Conservation (phyloP, 768 basidiomycete species). For the Mycena kentingensis region DNA sequence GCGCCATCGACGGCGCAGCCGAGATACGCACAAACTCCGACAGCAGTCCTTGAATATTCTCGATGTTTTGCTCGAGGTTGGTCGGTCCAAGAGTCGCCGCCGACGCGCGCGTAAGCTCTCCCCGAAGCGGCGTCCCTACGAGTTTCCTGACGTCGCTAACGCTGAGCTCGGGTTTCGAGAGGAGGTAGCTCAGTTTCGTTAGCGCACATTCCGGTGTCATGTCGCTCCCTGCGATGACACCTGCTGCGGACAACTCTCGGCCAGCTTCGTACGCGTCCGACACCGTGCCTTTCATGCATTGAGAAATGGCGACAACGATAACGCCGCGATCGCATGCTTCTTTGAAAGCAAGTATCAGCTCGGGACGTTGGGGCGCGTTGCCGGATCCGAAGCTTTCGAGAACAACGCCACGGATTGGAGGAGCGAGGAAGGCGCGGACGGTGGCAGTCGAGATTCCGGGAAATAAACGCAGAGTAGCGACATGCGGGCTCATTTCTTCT, state of each 20-base stretch:
- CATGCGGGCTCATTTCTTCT: constrained; percentile 76
- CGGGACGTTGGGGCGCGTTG: constrained; percentile 83
- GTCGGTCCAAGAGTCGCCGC: constrained; percentile 46
- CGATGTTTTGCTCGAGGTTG: constrained; percentile 51
- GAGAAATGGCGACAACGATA: constrained; percentile 89
- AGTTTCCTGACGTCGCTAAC: constrained; percentile 70
- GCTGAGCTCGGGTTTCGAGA: constrained; percentile 81
- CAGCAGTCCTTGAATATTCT: constrained; percentile 65
- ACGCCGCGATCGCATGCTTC: constrained; percentile 83
- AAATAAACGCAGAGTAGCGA: constrained; percentile 83
- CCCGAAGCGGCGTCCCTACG: constrained; percentile 78
- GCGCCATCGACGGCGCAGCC: constrained; percentile 36
- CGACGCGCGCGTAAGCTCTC: constrained; percentile 73
- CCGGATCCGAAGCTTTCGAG: constrained; percentile 92
- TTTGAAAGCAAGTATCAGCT: constrained; percentile 73
- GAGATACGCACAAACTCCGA: constrained; percentile 70
- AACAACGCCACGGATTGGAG: constrained; percentile 79
- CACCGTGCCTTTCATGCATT: constrained; percentile 86
- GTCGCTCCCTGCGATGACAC: constrained; percentile 83
- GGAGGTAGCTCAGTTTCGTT: constrained; percentile 85
- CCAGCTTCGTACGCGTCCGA: constrained; percentile 84
- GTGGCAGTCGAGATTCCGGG: constrained; percentile 82
- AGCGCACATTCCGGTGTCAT: constrained; percentile 99
- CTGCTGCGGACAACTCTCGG: constrained; percentile 64
- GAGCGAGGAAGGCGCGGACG: constrained; percentile 72